Evolutionary conservation across 2,329 filamentous ascomycete species (phyloP).

Genomic region (Clonostachys solani): DNA sequence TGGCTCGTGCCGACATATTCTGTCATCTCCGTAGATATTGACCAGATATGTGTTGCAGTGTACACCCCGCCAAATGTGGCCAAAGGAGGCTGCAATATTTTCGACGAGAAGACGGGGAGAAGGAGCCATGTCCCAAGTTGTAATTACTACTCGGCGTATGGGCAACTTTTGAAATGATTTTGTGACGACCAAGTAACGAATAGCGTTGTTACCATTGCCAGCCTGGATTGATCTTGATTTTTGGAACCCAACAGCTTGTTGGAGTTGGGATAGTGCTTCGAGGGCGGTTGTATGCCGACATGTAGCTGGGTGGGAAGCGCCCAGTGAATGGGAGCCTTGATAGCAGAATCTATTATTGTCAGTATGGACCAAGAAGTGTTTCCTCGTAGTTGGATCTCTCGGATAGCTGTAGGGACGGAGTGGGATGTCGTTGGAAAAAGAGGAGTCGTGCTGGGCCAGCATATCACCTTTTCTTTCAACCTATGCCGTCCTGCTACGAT

Average conservation of each 20-base stretch:
- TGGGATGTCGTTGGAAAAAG: not conserved
- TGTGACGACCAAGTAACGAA: not conserved
- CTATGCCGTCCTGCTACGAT: not conserved
- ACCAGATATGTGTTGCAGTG: conserved; percentile 37
- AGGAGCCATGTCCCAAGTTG: conserved; percentile 67
- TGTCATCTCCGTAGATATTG: conserved; percentile 17
- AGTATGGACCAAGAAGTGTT: too few species aligned
- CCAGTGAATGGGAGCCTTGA: too few species aligned
- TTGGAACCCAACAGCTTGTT: too few species aligned
- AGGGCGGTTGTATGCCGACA: too few species aligned
- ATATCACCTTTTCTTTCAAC: conserved; percentile 1
- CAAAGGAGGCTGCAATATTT: conserved; percentile 76
- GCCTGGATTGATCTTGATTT: too few species aligned
- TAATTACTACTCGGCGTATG: conserved; percentile 66
- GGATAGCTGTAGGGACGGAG: too few species aligned
- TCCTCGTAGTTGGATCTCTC: too few species aligned
- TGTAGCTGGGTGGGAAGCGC: too few species aligned
- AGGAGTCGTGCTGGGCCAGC: not conserved
- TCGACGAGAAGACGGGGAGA: conserved; percentile 72
- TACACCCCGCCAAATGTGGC: conserved; percentile 90
- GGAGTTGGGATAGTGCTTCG: too few species aligned
- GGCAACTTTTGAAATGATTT: conserved; percentile 37
- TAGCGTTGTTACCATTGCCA: too few species aligned
- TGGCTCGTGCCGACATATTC: conserved; percentile 12
- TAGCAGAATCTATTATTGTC: too few species aligned